Percentiles rank a stretch among this genome's conserved stretches.
Evolutionary conservation across 2,329 filamentous ascomycete species (phyloP).

Genomic region (Penicillium polonicum): DNA sequence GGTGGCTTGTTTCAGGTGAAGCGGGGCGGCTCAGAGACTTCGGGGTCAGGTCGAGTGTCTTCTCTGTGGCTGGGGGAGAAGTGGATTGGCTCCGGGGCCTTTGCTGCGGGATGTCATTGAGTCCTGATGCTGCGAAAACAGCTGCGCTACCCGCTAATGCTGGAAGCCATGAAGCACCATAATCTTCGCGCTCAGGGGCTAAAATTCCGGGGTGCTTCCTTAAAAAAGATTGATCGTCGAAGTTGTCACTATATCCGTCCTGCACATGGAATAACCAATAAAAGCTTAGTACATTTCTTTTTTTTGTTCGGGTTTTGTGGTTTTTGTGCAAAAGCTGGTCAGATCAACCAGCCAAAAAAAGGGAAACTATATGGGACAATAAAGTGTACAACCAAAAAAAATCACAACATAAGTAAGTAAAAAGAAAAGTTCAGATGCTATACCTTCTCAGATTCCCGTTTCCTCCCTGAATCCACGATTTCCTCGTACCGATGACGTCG

Average conservation of each 20-base stretch:
- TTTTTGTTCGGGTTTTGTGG: conserved; percentile 21
- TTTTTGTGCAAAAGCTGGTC: conserved; percentile 20
- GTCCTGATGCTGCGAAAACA: conserved; percentile 14
- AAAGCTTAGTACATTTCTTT: conserved; percentile 34
- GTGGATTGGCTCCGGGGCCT: conserved; percentile 37
- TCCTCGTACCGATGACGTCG: conserved; percentile 40
- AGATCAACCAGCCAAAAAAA: conserved; percentile 17
- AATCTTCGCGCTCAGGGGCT: conserved; percentile 35
- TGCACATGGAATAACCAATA: conserved; percentile 33
- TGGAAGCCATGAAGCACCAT: conserved; percentile 48
- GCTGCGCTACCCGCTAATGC: conserved; percentile 20
- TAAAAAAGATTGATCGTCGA: conserved; percentile 61
- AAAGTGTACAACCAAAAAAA: conserved; percentile 29
- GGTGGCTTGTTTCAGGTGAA: conserved; percentile 28
- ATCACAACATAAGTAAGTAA: conserved; percentile 24
- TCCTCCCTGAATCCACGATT: conserved; percentile 35
- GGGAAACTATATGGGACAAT: conserved; percentile 31
- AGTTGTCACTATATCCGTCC: conserved; percentile 39
- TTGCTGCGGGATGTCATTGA: conserved; percentile 26
- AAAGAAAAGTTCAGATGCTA: conserved; percentile 34
- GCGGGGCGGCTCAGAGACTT: conserved; percentile 38
- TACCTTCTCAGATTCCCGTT: conserved; percentile 41
- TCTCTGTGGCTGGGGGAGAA: conserved; percentile 33
- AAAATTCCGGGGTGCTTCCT: conserved; percentile 61
- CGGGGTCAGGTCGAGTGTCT: conserved; percentile 27